A percentile compares a stretch with the other conserved stretches of the same genome.
These are phyloP conservation scores for Eucalyptus curtisii DNA, from an alignment of 345 rosid species.

Conservation along the genomic window DNA sequence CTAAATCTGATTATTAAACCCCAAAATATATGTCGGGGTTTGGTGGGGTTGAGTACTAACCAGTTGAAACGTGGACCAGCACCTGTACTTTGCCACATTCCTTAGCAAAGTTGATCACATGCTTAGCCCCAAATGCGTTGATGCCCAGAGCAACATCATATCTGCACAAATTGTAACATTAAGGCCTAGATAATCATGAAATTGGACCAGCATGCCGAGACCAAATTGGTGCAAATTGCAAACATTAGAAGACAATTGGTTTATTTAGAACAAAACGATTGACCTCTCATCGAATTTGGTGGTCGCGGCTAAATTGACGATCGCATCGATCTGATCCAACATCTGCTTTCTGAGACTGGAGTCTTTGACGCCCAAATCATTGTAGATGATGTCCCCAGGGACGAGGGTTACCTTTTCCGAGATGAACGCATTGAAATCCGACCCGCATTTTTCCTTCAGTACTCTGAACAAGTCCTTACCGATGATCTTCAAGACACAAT, in stretches of 20 bases:
- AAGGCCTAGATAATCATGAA: neutral
- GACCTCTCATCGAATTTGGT: conserved; percentile 29
- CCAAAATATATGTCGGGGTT: neutral
- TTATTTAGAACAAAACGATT: neutral
- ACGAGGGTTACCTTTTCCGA: conserved; percentile 7
- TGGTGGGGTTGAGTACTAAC: conserved; percentile 5
- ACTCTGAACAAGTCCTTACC: conserved; percentile 15
- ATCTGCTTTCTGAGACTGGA: neutral
- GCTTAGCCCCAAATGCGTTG: conserved; percentile 37
- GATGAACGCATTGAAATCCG: neutral
- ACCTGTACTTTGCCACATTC: conserved; percentile 22
- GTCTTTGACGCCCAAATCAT: conserved; percentile 11
- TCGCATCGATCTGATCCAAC: conserved; percentile 1
- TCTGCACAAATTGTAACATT: conserved; percentile 4
- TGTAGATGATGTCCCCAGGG: conserved; percentile 8
- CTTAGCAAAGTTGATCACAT: conserved; percentile 38
- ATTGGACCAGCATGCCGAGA: neutral
- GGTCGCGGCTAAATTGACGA: conserved; percentile 18
- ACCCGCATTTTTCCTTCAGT: conserved; percentile 9
- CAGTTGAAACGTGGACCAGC: conserved; percentile 55
- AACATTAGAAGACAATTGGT: neutral
- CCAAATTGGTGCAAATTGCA: neutral
- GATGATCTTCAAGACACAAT: neutral
- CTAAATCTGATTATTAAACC: neutral
- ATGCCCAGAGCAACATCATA: conserved; percentile 47